These are phyloP conservation scores for Alternaria dauci DNA, from an alignment of 2,329 filamentous ascomycete genomes.

Conservation along the genomic window DNA sequence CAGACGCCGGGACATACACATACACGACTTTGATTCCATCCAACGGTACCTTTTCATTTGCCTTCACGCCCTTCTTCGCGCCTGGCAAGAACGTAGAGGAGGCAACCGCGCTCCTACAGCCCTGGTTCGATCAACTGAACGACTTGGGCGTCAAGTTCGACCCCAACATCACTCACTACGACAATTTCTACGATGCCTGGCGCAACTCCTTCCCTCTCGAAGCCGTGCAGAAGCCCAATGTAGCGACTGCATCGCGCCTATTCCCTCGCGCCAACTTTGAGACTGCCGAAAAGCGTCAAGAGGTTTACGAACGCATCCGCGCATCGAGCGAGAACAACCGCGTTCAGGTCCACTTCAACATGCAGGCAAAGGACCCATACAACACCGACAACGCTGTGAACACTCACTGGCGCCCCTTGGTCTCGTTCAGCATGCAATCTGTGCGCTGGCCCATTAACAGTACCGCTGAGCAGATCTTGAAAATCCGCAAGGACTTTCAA, in stretches of 20 bases:
- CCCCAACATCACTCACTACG: slow-evolving; percentile 47
- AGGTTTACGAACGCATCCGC: slow-evolving; percentile 39
- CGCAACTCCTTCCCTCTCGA: slow-evolving; percentile 47
- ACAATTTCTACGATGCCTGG: slow-evolving; percentile 46
- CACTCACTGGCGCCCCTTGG: slow-evolving; percentile 38
- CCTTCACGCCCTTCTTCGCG: slow-evolving; percentile 48
- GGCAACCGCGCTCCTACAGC: slow-evolving; percentile 42
- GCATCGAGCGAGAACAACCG: slow-evolving; percentile 45
- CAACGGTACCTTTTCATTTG: slow-evolving; percentile 45
- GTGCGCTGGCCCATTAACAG: slow-evolving; percentile 45
- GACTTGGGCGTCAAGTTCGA: slow-evolving; percentile 42
- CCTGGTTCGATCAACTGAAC: slow-evolving; percentile 43
- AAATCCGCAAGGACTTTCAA: slow-evolving; percentile 39
- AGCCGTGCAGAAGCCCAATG: slow-evolving; percentile 44
- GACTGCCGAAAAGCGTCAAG: slow-evolving; percentile 43
- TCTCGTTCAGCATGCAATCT: slow-evolving; percentile 42
- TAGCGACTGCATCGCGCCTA: slow-evolving; percentile 44
- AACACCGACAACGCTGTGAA: slow-evolving; percentile 45
- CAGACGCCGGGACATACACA: slow-evolving; percentile 48
- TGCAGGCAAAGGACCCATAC: slow-evolving; percentile 40
- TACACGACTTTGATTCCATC: slow-evolving; percentile 46
- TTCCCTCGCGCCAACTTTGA: slow-evolving; percentile 48
- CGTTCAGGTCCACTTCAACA: slow-evolving; percentile 49
- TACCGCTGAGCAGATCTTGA: slow-evolving; percentile 36
- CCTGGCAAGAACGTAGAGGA: slow-evolving; percentile 43